Base-by-base conservation (phyloP, 2,329 filamentous ascomycete species). In the Aspergillus fumigatiaffinis region DNA sequence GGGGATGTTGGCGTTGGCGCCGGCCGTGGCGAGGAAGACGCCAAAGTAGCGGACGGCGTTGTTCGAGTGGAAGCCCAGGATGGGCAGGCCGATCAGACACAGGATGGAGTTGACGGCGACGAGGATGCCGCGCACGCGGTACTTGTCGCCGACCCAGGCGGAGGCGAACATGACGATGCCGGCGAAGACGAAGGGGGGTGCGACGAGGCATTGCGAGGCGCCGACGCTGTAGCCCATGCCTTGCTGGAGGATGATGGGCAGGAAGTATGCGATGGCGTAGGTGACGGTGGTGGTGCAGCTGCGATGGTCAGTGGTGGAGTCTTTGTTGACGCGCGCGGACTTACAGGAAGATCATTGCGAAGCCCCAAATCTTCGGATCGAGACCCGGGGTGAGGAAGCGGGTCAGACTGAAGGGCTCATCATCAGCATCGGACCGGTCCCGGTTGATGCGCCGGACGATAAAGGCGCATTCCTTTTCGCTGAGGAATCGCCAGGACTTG, bases 251-350 rank as follows among this genome's bases (percentile, higher is more conserved):
- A 94, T 90, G 66, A 92, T 84, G 12, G 90, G 89, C 3, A 92
- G 75, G 68, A 92, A 92, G 72, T 89, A 93, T 1, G 89, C 87
- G 6, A 94, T 82, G 0, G 89, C 85, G 69, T 94, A 93, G 3
- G 83, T 82, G 56, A 90, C 82, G n/a, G 88, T 89, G 1, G 89
- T 91, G 2, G 84, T 83, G 73, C 84, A 67, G 44, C 66, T 68
- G 41, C 3, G 3, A 8, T 14, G 28, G 60, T 44, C 58, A 44
- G 26, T 23, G 21, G 3, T 10, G 9, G 20, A 2, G 25, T 26
- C 25, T 6, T 7, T 26, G 25, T 7, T 26, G 25, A 26, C 25
- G 25, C 25, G 6, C 4, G 25, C 25, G 25, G 25, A 26, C 85
- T 83, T 68, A 70, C 66, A 77, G 77, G 69, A 82, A 83, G 54